These are phyloP conservation scores for Tolypocladium paradoxum DNA, from an alignment of 2,329 filamentous ascomycete species.

Conservation along the genomic window DNA sequence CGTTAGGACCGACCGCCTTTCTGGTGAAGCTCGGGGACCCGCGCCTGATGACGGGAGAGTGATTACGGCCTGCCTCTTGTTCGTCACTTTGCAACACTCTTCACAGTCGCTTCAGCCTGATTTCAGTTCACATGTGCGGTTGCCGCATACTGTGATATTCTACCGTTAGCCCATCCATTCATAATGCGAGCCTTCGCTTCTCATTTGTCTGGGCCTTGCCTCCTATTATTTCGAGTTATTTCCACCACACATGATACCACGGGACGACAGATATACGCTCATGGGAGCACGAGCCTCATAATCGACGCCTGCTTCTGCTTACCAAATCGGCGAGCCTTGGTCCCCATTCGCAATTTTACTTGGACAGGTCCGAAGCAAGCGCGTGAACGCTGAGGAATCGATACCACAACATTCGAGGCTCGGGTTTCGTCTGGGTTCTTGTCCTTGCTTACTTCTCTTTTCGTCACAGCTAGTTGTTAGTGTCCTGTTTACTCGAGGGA, in stretches of 20 bases:
- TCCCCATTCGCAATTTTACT: constrained; percentile 8
- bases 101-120: neutral
- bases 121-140: neutral
- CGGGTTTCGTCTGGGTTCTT: constrained; percentile 1
- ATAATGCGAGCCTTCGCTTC: constrained; percentile 2
- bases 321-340: constrained; percentile 6
- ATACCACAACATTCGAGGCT: constrained; percentile 4
- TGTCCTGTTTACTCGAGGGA: neutral
- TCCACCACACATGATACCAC: constrained; percentile 15
- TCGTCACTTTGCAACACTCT: neutral
- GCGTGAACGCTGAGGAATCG: constrained; percentile 4
- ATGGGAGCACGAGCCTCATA: constrained; percentile 4
- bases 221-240: constrained; percentile 5
- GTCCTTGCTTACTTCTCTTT: constrained; percentile 4
- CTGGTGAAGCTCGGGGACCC: neutral
- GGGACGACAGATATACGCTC: constrained; percentile 6
- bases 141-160: neutral
- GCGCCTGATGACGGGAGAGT: neutral
- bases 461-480: neutral
- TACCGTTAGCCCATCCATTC: constrained; percentile 1
- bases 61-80: neutral
- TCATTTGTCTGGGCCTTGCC: constrained; percentile 2
- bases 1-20: constrained; percentile 9
- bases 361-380: constrained; percentile 5
- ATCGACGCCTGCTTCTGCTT: neutral